Conservation (phyloP, 768 basidiomycete genomes). For the Suillus spraguei region DNA sequence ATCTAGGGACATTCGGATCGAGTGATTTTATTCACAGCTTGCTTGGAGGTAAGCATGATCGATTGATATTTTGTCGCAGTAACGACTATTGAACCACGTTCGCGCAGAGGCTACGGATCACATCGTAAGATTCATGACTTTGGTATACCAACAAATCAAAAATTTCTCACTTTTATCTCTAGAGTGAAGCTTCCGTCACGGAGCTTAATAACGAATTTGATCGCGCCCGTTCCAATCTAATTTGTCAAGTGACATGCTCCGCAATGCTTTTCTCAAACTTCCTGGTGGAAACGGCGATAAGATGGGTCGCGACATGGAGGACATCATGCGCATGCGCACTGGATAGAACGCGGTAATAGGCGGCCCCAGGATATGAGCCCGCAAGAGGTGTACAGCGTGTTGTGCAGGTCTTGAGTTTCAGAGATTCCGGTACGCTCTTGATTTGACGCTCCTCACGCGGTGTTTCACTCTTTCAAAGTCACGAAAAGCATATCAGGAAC, state of each 20-base stretch:
- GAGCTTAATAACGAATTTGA: slow-evolving; percentile 83
- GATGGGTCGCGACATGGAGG: slow-evolving; percentile 75
- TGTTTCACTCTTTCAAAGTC: slow-evolving; percentile 32
- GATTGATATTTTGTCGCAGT: background rate
- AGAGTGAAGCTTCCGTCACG: slow-evolving; percentile 72
- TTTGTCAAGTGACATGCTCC: slow-evolving; percentile 48
- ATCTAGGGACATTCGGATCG: slow-evolving; percentile 68
- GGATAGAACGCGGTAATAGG: slow-evolving; percentile 62
- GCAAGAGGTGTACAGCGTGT: slow-evolving; percentile 79
- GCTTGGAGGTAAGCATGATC: slow-evolving; percentile 57
- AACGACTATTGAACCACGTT: background rate
- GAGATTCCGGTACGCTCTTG: slow-evolving; percentile 63
- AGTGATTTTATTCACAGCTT: slow-evolving; percentile 81
- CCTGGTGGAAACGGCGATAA: slow-evolving; percentile 64
- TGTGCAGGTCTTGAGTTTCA: slow-evolving; percentile 86
- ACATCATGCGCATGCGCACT: slow-evolving; percentile 68
- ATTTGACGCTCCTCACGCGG: background rate
- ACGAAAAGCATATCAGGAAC: slow-evolving; percentile 79
- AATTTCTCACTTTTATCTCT: slow-evolving; percentile 6
- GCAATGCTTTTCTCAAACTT: slow-evolving; percentile 60
- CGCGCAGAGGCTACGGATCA: slow-evolving; percentile 62
- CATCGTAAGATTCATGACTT: slow-evolving; percentile 42
- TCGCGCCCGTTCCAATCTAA: slow-evolving; percentile 61
- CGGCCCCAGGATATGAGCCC: slow-evolving; percentile 83
- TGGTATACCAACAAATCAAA: background rate